Base-by-base conservation (phyloP, 768 basidiomycete genomes). In the Russula foetens region DNA sequence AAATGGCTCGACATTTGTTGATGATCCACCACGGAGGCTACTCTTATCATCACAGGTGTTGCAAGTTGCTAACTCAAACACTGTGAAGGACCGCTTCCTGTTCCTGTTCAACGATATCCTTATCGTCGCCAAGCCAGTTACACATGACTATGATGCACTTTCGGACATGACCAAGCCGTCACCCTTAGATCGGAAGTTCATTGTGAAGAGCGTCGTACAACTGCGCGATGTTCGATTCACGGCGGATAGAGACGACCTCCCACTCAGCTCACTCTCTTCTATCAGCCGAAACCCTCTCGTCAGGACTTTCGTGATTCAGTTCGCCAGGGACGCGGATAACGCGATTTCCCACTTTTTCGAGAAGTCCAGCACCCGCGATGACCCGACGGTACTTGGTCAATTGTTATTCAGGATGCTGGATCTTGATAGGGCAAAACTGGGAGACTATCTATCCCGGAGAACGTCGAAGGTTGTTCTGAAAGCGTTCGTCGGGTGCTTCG, bases 61-160 rank as follows among this genome's bases (percentile, higher is more conserved):
- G 6, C 97, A 99, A 74, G 92, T 98, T 15, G 92, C 92, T 66
- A 93, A 97, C 73, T 80, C 85, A 44, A 88, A 96, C 72, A 94
- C 90, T 0, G 89, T 94, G 71, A 98, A 98, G 72, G 94, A 98
- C 69, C 86, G 97, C 12, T 92, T 92, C 75, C 81, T 98, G 11
- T 95, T 98, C 77, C 81, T 98, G n/a, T 99, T 99, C 81, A 92
- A 78, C 71, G 97, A 99, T 71, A 82, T 98, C 55, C 82, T 98
- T 56, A 81, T 98, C 71, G 83, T 98, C 65, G 88, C 95, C 43
- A 98, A 98, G 72, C 94, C 94, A 14, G 78, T 94, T 60, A 76
- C 84, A 56, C 81, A 83, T 39, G 85, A 88, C 46, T 79, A 82
- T 52, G 87, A 90, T 63, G 75, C 76, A 38, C 76, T 84, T 35